A percentile compares a stretch with the other conserved stretches of the same genome.
These are phyloP conservation scores for Tardiomyces blankii DNA, from an alignment of 1,139 yeast species.

Conservation along the genomic window DNA sequence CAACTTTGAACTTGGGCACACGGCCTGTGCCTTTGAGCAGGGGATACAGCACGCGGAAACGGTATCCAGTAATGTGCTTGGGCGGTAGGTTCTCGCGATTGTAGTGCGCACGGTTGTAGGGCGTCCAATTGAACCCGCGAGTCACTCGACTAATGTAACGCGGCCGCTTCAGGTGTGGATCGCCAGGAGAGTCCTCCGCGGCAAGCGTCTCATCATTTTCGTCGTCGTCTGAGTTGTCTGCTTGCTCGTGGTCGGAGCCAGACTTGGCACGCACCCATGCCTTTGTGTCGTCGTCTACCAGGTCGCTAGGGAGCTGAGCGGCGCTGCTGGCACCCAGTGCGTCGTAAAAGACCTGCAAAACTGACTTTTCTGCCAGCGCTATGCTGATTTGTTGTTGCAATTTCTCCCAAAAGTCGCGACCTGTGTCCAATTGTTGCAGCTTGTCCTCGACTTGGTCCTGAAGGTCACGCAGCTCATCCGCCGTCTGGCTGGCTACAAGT, in stretches of 20 bases:
- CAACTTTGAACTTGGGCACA: constrained; percentile 25
- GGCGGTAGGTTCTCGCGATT: constrained; percentile 28
- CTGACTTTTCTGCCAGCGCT: neutral
- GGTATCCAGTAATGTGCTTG: constrained; percentile 28
- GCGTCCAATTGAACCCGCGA: constrained; percentile 29
- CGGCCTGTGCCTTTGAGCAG: constrained; percentile 16
- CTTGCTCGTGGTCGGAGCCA: constrained; percentile 2
- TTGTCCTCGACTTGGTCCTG: constrained; percentile 15
- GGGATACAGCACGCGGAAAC: constrained; percentile 28
- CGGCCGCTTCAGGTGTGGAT: constrained; percentile 16
- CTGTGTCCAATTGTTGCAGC: constrained; percentile 5
- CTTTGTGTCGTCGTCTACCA: constrained; percentile 1
- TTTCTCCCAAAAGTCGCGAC: neutral
- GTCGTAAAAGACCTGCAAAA: no score
- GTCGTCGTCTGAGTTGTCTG: constrained; percentile 8
- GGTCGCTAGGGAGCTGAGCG: neutral
- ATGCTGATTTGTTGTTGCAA: neutral
- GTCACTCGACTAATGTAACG: constrained; percentile 23
- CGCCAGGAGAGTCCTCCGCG: constrained; percentile 3
- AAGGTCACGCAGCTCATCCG: constrained; percentile 16
- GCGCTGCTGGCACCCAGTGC: neutral
- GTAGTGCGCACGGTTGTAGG: constrained; percentile 27
- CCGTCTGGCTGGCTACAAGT: neutral
- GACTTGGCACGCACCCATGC: neutral
- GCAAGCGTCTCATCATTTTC: constrained; percentile 10